Evolutionary conservation across 441 rosid genomes (phyloP), one percentile per base, ranked within the genome.

Genomic region (Cnidoscolus chayamansa): DNA sequence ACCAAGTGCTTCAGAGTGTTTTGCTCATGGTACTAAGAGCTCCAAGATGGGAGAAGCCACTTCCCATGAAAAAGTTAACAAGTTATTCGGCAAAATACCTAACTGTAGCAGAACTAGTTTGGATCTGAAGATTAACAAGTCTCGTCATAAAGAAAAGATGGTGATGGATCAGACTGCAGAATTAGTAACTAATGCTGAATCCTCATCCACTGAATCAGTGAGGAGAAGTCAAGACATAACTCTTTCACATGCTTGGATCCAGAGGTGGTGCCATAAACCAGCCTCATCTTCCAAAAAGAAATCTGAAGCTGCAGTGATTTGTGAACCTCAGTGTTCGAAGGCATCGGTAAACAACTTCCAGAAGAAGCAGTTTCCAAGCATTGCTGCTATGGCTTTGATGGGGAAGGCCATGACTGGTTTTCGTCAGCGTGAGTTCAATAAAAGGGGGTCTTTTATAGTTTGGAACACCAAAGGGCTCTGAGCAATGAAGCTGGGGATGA

Each of bases 361-460:
- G 73, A 85, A 84, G 85, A 80, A 82, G 80, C 93, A 87, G 48
- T 87, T 80, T 76, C 97, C 99, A 5, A 93, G 99, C 80, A 77
- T 90, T 64, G 97, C 89, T 68, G 99, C 99, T 40, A 93, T 95
- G 97, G 99, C 99, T 64, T 51, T 95, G 85, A 87, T 91, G 97
- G 98, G 97, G 54, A 95, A 89, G 80, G 88, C 90, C 67, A 76
- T 90, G 81, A 91, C 48, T 17, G 81, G 90, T 61, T 85, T 90
- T 69, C 82, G 68, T 56, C 87, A 91, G 0, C 86, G 89, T 68
- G 86, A 84, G 73, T 83, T 82, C 73, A 82, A 77, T 80, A 89
- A 82, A 57, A 82, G 68, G 7, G 87, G 91, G 25, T 78, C 90
- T 59, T 79, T 74, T 50, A 70, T 87, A 50, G 86, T 90, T 47